Evolutionary conservation across 495 filamentous ascomycete genomes (phyloP).

Genomic region (Talaromyces ruber): DNA sequence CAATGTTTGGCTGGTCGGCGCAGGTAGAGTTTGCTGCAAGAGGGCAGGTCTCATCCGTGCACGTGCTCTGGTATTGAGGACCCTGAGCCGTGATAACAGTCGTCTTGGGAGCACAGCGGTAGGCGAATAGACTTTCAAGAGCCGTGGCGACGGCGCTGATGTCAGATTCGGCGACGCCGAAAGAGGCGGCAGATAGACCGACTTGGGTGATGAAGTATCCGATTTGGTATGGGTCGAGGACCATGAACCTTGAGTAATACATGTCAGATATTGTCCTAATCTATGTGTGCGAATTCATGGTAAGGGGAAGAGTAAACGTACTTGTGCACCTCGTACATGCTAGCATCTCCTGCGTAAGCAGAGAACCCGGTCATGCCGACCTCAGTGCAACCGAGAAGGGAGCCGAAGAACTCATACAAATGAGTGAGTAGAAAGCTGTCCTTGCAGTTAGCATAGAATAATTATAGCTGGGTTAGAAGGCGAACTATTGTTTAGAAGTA

Average conservation of each 20-base stretch:
- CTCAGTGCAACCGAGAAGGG: constrained; percentile 39
- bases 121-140: constrained; percentile 33
- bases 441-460: background rate
- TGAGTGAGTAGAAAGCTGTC: constrained; percentile 44
- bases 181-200: constrained; percentile 37
- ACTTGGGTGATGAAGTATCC: constrained; percentile 49
- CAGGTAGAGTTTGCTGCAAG: constrained; percentile 18
- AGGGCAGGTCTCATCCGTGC: constrained; percentile 29
- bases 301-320: constrained; percentile 8
- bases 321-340: constrained; percentile 43
- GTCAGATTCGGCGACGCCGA: constrained; percentile 32
- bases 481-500: constrained; percentile 42
- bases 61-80: constrained; percentile 37
- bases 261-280: background rate
- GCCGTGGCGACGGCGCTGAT: constrained; percentile 9
- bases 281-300: background rate
- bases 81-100: constrained; percentile 17
- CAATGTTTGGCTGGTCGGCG: constrained; percentile 6
- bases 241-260: constrained; percentile 39
- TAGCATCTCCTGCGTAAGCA: constrained; percentile 29
- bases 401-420: constrained; percentile 47
- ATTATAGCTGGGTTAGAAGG: background rate
- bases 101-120: constrained; percentile 29
- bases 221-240: constrained; percentile 34
- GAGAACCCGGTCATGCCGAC: constrained; percentile 33